Percentiles rank a stretch among this genome's conserved stretches.
Conservation (phyloP, 208 protist species). For the Phytomonas francai region DNA sequence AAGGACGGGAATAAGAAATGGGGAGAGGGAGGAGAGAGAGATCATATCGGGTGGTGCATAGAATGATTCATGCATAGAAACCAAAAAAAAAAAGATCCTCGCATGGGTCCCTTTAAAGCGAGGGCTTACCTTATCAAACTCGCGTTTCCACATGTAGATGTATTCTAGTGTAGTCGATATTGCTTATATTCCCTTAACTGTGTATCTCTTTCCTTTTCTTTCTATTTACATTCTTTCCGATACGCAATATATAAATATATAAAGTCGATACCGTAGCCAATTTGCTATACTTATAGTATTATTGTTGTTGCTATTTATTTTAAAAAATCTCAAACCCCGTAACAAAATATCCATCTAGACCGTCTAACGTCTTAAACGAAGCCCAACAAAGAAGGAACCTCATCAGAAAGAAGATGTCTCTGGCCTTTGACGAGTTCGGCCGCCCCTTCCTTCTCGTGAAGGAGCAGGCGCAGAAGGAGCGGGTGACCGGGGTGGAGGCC, state of each 20-base stretch:
- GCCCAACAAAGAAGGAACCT: not conserved
- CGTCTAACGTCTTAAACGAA: too few relatives aligned
- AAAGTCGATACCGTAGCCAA: not conserved
- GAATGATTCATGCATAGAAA: not conserved
- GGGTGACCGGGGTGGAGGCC: slow-evolving; percentile 96
- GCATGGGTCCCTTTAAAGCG: not conserved
- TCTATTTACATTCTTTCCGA: not conserved
- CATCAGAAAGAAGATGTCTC: slow-evolving; percentile 72
- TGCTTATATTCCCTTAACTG: not conserved
- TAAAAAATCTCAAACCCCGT: too few relatives aligned
- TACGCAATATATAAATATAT: not conserved
- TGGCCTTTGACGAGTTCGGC: slow-evolving; percentile 99
- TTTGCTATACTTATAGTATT: not conserved
- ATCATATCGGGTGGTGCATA: not conserved
- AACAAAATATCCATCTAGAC: too few relatives aligned
- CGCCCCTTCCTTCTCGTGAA: slow-evolving; percentile 98
- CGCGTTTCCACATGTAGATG: not conserved
- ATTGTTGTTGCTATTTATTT: too few relatives aligned
- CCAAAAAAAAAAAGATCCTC: not conserved
- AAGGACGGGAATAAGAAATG: too few relatives aligned
- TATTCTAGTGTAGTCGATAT: not conserved
- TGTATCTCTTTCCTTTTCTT: not conserved
- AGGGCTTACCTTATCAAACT: not conserved
- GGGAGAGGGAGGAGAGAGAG: not conserved
- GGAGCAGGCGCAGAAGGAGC: slow-evolving; percentile 95